Evolutionary conservation across 805 yeast species (phyloP), one percentile per base, ranked within the genome.

Genomic region (Monosporozyma aquatica): DNA sequence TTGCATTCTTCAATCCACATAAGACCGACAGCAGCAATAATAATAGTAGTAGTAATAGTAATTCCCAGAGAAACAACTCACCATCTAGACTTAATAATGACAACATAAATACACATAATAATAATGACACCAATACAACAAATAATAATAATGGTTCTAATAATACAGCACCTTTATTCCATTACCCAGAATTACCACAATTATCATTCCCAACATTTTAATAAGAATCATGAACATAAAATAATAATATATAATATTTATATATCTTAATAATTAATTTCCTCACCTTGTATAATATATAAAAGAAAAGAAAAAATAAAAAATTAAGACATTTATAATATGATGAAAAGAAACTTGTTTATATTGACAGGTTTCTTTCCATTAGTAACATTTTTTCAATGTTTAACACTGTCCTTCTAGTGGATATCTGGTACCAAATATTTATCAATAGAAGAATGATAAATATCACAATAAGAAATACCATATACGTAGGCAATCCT

Each of bases 131-230:
- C 8, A 23, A 24, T n/a, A n/a, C n/a, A n/a, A n/a, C n/a, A 14
- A 13, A 18, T 15, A 10, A 35, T 7, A 14, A 22, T 6, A 38
- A 28, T n/a, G 27, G 40, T 28, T 37, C 27, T 11, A 37, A 17
- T 14, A 13, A 18, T 10, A 17, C 25, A 11, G 26, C 13, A 26
- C 17, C 7, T 32, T 37, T 32, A 5, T 36, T 39, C 20, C 43
- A 29, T 24, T 56, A 56, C 40, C 63, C 63, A 6, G 62, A 56
- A 37, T 48, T 58, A 24, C 63, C 63, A 7, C 50, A 51, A 37
- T 41, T 54, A 20, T 47, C 38, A 34, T 43, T 48, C 43, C 47
- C 53, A 42, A 48, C 54, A 25, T 50, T 41, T 27, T 49, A 43
- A 49, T 11, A 34, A 2, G 3, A 7, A 27, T 23, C 36, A 23